Evolutionary conservation across 345 rosid genomes (phyloP).

Genomic region (Eucalyptus brandiana): DNA sequence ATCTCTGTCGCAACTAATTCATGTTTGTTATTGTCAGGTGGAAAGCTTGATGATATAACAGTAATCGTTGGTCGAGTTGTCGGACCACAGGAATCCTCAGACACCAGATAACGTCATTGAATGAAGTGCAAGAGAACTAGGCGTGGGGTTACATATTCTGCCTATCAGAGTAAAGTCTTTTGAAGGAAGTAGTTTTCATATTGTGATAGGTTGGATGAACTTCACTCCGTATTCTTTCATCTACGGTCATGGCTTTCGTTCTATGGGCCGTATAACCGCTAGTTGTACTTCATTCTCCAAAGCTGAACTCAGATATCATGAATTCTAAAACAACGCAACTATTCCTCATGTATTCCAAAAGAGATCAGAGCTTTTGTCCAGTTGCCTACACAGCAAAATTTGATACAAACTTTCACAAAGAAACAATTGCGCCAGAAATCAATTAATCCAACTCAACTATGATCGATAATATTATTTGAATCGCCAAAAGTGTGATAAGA

Average conservation of each 20-base stretch:
- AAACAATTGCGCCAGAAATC: background rate
- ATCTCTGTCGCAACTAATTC: background rate
- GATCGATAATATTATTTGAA: background rate
- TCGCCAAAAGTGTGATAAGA: background rate
- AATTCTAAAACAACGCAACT: background rate
- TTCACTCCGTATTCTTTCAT: background rate
- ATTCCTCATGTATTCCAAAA: background rate
- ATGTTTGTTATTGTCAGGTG: constrained; percentile 38
- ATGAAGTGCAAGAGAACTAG: background rate
- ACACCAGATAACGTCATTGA: background rate
- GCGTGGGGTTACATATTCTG: background rate
- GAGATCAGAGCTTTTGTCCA: background rate
- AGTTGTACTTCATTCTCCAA: background rate
- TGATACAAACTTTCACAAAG: background rate
- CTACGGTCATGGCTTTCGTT: background rate
- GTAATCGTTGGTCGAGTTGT: constrained; percentile 60
- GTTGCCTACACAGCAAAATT: background rate
- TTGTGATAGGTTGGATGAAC: background rate
- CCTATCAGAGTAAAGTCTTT: background rate
- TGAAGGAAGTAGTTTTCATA: background rate
- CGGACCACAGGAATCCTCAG: background rate
- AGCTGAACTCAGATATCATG: background rate
- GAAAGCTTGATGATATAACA: constrained; percentile 85
- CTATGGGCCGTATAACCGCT: background rate
- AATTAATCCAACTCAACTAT: background rate